Evolutionary conservation across 352 stramenopile genomes (phyloP).

Genomic region (Globisporangium spinosum): DNA sequence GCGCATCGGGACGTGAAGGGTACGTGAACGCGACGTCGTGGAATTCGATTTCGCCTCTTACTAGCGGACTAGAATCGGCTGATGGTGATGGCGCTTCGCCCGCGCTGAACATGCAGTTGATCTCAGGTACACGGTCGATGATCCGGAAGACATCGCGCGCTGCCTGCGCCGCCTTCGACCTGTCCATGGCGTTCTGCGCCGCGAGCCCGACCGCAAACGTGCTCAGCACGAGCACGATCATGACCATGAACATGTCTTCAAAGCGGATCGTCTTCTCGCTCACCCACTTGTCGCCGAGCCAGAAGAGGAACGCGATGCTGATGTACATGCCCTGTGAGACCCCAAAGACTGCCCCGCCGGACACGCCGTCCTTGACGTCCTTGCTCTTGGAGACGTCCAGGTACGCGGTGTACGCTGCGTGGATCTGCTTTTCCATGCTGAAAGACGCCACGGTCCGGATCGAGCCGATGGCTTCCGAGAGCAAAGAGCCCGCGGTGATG

Average conservation of each 20-base stretch:
- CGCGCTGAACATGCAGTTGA: background rate
- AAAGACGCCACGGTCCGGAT: conserved; percentile 52
- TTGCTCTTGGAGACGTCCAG: conserved; percentile 25
- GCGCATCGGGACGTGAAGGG: conserved; percentile 39
- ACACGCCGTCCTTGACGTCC: conserved; percentile 35
- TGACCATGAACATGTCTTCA: conserved; percentile 37
- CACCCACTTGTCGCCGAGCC: conserved; percentile 49
- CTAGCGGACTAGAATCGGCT: background rate
- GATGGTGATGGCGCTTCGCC: background rate
- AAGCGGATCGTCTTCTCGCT: conserved; percentile 34
- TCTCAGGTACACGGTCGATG: conserved; percentile 38
- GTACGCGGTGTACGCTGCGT: conserved; percentile 19
- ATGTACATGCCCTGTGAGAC: conserved; percentile 54
- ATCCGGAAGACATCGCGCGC: conserved; percentile 46
- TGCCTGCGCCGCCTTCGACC: conserved; percentile 27
- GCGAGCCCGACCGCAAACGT: conserved; percentile 32
- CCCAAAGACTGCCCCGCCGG: conserved; percentile 44
- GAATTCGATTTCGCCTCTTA: conserved; percentile 69
- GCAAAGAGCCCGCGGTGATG: conserved; percentile 28
- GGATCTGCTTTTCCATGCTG: conserved; percentile 26
- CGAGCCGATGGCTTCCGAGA: conserved; percentile 44
- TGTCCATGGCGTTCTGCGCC: conserved; percentile 27
- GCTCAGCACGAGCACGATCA: conserved; percentile 38
- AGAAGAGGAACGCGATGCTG: conserved; percentile 64
- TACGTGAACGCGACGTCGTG: conserved; percentile 67